Evolutionary conservation across 129 eudicot genomes (phyloP).

Genomic region (Cynara cardunculus): DNA sequence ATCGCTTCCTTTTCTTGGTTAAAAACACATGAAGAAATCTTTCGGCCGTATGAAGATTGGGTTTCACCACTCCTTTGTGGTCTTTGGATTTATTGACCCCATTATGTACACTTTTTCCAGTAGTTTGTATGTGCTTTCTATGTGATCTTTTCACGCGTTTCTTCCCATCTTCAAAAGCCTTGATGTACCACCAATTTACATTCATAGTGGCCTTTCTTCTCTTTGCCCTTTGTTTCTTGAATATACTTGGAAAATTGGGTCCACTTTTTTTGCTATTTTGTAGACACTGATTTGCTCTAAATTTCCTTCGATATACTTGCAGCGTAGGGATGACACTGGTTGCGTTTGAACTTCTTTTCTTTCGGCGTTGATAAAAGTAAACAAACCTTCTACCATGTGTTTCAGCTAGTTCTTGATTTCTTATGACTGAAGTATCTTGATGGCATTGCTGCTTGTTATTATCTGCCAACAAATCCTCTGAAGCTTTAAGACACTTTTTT

Average conservation of each 20-base stretch:
- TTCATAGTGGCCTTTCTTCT: constrained; percentile 17
- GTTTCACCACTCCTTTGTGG: neutral
- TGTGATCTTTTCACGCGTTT: constrained; percentile 1
- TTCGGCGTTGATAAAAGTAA: constrained; percentile 26
- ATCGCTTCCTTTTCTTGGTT: constrained; percentile 22
- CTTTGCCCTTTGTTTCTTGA: constrained; percentile 31
- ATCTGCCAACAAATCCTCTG: constrained; percentile 10
- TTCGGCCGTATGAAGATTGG: neutral
- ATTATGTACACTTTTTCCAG: neutral
- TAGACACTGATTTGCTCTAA: constrained; percentile 30
- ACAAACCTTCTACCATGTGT: neutral
- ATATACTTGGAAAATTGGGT: constrained; percentile 31
- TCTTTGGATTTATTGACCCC: constrained; percentile 17
- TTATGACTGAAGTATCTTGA: neutral
- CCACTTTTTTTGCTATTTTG: constrained; percentile 28
- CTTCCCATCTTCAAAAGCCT: constrained; percentile 5
- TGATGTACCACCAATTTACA: neutral
- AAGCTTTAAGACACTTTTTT: constrained; percentile 7
- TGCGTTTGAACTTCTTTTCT: constrained; percentile 1
- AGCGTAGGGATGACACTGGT: neutral
- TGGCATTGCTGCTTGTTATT: neutral
- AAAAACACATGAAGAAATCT: constrained; percentile 4
- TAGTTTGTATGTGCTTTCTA: neutral
- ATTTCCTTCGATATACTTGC: constrained; percentile 30
- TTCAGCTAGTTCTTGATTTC: neutral